These are phyloP conservation scores for Alternaria angustiovoidea DNA, from an alignment of 2,329 filamentous ascomycete genomes.

Conservation along the genomic window DNA sequence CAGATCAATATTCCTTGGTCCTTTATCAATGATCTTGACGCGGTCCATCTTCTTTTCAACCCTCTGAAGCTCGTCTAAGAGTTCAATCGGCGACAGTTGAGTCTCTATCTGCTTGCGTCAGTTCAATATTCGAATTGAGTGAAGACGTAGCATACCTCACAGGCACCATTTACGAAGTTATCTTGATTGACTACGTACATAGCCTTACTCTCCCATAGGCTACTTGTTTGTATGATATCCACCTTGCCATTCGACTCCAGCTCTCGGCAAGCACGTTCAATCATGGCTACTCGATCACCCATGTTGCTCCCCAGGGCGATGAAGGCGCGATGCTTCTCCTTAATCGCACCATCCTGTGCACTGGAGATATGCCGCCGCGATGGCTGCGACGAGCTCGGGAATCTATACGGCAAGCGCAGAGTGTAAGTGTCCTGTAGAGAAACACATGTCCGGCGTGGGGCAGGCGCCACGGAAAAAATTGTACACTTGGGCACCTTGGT, in stretches of 20 bases:
- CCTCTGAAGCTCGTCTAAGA: conserved; percentile 81
- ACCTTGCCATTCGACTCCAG: conserved; percentile 76
- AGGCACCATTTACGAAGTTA: conserved; percentile 89
- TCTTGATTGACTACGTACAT: conserved; percentile 96
- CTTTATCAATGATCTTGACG: conserved; percentile 87
- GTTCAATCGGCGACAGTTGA: conserved; percentile 72
- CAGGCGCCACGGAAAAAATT: conserved; percentile 5
- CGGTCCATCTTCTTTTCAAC: conserved; percentile 84
- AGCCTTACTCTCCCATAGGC: conserved; percentile 90
- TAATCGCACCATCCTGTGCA: not conserved
- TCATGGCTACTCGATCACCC: conserved; percentile 82
- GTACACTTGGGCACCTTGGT: not conserved
- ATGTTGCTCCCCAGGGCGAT: conserved; percentile 94
- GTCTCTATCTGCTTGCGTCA: conserved; percentile 74
- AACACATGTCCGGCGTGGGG: not conserved
- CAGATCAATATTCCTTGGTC: conserved; percentile 91
- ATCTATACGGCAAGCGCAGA: not conserved
- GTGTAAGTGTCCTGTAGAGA: not conserved
- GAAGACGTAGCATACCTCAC: conserved; percentile 70
- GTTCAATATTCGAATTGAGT: not conserved
- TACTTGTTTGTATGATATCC: conserved; percentile 79
- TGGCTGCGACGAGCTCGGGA: not conserved
- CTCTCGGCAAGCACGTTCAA: conserved; percentile 81
- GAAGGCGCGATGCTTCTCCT: conserved; percentile 63
- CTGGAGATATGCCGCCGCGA: not conserved